Evolutionary conservation across 306 rosid species (phyloP).

Genomic region (Quercus engelmannii): DNA sequence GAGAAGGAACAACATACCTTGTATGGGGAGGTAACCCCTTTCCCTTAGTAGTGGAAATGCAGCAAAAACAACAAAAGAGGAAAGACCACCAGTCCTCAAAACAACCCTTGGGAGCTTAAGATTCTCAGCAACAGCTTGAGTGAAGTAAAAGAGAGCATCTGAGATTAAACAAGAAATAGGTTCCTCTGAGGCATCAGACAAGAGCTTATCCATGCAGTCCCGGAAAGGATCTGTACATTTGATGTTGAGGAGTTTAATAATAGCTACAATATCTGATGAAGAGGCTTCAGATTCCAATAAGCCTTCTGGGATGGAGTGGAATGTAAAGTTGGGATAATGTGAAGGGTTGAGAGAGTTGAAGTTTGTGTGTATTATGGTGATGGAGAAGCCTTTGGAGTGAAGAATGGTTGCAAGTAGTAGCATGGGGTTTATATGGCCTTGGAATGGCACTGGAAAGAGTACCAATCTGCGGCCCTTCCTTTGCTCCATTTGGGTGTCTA

Average conservation of each 20-base stretch:
- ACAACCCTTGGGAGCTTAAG: slow-evolving; percentile 36
- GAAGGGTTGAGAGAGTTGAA: too few species aligned
- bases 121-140: slow-evolving; percentile 37
- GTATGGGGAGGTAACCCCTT: slow-evolving; percentile 41
- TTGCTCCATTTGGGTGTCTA: too few species aligned
- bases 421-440: too few species aligned
- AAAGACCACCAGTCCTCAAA: slow-evolving; percentile 30
- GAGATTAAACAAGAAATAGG: slow-evolving; percentile 46
- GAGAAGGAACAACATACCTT: slow-evolving; percentile 12
- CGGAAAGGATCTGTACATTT: slow-evolving; percentile 21
- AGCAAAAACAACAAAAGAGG: slow-evolving; percentile 30
- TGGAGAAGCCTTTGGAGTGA: too few species aligned
- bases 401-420: too few species aligned
- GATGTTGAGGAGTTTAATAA: slow-evolving; percentile 8
- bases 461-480: too few species aligned
- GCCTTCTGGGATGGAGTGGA: too few species aligned
- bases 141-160: slow-evolving; percentile 35
- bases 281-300: too few species aligned
- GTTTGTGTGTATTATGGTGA: too few species aligned
- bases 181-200: slow-evolving; percentile 24
- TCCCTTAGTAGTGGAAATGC: slow-evolving; percentile 27
- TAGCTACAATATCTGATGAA: too few species aligned
- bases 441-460: too few species aligned
- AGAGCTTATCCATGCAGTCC: slow-evolving; percentile 16
- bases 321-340: too few species aligned